Percentiles rank a stretch among this genome's conserved stretches.
Conservation (phyloP, 192 early-diverging fungal species). For the Spizellomyces sp. region DNA sequence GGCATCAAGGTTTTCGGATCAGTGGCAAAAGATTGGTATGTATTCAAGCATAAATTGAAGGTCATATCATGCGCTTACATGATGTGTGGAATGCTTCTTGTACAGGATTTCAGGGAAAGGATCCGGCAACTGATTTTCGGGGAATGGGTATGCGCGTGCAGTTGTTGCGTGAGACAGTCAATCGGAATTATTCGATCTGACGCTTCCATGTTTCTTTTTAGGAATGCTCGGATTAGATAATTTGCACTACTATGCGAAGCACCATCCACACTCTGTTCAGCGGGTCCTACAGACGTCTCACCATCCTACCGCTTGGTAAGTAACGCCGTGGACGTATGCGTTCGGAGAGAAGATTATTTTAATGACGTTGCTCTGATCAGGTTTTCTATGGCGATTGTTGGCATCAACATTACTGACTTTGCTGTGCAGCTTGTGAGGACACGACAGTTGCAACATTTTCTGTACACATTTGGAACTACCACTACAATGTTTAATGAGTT, state of each 20-base stretch:
- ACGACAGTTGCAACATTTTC: slow-evolving; percentile 64
- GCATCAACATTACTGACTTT: slow-evolving; percentile 77
- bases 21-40: slow-evolving; percentile 70
- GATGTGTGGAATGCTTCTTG: too few relatives aligned
- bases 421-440: slow-evolving; percentile 61
- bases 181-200: too few relatives aligned
- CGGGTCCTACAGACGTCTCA: slow-evolving; percentile 62
- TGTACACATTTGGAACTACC: slow-evolving; percentile 61
- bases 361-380: slow-evolving; percentile 25
- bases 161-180: too few relatives aligned
- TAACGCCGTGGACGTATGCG: neutral
- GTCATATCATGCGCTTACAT: too few relatives aligned
- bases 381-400: slow-evolving; percentile 81
- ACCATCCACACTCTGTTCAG: slow-evolving; percentile 55
- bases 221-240: slow-evolving; percentile 76
- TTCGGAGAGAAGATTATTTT: neutral
- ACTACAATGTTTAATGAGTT: slow-evolving; percentile 67
- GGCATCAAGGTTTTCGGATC: slow-evolving; percentile 49
- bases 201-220: slow-evolving; percentile 13
- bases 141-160: slow-evolving; percentile 66
- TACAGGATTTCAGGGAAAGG: slow-evolving; percentile 73
- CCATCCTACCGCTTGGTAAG: slow-evolving; percentile 64
- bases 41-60: too few relatives aligned
- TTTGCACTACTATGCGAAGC: slow-evolving; percentile 64
- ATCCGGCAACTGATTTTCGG: slow-evolving; percentile 84